Base-by-base conservation (phyloP, 2,329 filamentous ascomycete genomes). In the Malbranchea cinnamomea region DNA sequence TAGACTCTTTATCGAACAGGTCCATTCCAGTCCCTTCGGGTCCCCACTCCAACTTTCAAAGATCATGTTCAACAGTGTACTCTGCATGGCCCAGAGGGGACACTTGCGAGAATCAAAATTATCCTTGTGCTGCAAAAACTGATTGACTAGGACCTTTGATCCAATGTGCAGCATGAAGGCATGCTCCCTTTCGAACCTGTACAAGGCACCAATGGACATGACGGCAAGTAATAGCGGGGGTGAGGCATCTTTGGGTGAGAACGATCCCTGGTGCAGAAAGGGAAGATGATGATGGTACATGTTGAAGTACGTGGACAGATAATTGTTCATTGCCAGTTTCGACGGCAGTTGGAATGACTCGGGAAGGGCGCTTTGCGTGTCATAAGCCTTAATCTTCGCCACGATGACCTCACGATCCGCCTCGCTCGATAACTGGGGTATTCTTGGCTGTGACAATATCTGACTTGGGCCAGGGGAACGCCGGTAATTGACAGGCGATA, bases 1-100 rank as follows among this genome's bases (percentile, higher is more conserved):
- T 22, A 95, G 67, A 63, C 84, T 92, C 70, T 95, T 95, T 59
- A 98, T 95, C 2, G 89, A 95, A 56, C 87, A 95, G 20, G 89
- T 85, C 89, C 89, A 98, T 56, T 98, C 89, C 2, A 98, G 68
- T 21, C 89, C 89, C 58, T 94, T 95, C 20, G 89, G 79, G 49
- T 95, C 89, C 46, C 89, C 89, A 53, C 89, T 95, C 89, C 89
- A 98, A 64, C 85, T 95, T 32, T 89, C 84, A 53, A 98, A 95
- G 41, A 94, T 77, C 89, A 95, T 95, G 65, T 98, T 98, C 35
- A 98, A 65, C 31, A 98, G 63, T 3, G 85, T 92, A 53, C 82
- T 83, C 54, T 98, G 89, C 83, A 95, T 95, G 27, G 87, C 89
- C 87, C 89, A 95, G 9, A 98, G 60, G 3, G 89, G 89, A 47